These are phyloP conservation scores for Dalbergia cochinchinensis DNA, from an alignment of 306 rosid species.

Conservation along the genomic window DNA sequence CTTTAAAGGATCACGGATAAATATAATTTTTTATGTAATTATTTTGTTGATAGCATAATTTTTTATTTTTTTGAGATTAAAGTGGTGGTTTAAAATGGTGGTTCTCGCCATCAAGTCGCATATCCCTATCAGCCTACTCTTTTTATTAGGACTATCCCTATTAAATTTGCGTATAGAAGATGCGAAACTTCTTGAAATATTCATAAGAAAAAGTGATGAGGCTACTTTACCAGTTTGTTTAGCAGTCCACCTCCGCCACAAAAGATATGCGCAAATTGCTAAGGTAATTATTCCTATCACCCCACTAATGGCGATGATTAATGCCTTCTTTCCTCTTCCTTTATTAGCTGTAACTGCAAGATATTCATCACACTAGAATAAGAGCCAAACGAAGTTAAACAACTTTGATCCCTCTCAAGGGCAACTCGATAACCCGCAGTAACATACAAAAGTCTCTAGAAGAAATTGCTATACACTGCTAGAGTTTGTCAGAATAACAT, in stretches of 20 bases:
- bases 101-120: no score
- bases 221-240: constrained; percentile 35
- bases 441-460: background rate
- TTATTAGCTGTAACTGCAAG: constrained; percentile 10
- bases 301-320: constrained; percentile 17
- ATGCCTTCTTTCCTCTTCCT: background rate
- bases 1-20: no score
- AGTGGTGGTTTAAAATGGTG: no score
- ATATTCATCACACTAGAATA: background rate
- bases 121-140: no score
- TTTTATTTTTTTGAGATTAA: no score
- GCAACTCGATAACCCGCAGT: background rate
- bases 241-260: constrained; percentile 36
- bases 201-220: background rate
- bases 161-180: background rate
- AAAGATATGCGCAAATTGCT: constrained; percentile 8
- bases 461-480: no score
- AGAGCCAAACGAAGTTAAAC: background rate
- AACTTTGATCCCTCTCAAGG: no score
- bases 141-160: no score
- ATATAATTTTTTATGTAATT: no score
- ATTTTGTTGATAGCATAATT: no score
- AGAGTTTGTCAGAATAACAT: no score
- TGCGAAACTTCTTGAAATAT: background rate
- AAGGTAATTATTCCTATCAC: constrained; percentile 29